Base-by-base conservation (phyloP, 129 eudicot genomes). In the Ambrosia artemisiifolia region DNA sequence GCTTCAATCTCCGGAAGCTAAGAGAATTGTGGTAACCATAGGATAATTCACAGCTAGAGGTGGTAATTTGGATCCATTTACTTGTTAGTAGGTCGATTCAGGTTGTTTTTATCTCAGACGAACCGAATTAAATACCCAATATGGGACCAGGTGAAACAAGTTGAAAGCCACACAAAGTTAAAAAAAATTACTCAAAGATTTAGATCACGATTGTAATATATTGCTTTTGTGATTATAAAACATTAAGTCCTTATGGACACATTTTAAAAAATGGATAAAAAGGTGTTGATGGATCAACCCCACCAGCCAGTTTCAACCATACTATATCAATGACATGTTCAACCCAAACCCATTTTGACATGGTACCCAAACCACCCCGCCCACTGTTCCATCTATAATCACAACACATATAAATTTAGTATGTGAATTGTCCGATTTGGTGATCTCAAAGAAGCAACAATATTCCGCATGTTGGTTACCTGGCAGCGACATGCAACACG, bases 401-500 rank as follows among this genome's bases (percentile, higher is more conserved):
- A 36, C 30, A 40, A 30, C 33, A 10, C 33, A 61, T n/a, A 30
- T 44, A 35, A 36, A 46, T 11, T 24, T 30, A 72, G 28, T 33
- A 51, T 51, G 17, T 51, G 49, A 35, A 34, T 17, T 51, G 17
- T 71, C 43, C 10, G 55, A 40, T 56, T 13, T 1, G 4, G 46
- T 13, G 66, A n/a, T 36, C 42, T 67, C 12, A 48, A 67, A 30
- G 24, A 28, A n/a, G 59, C 24, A 67, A 30, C 24, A 46, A 48
- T 48, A 67, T 14, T 64, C 42, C 3, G 30, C 35, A 60, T 24
- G 28, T 24, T n/a, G n/a, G n/a, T n/a, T n/a, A 94, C 98, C 92
- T 94, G 98, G 73, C 98, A 94, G 53, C 88, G 93, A 76, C 98
- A 94, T 49, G 91, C 64, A 67, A 88, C 98, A 79, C 97, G 86